Evolutionary conservation across 2,329 filamentous ascomycete species (phyloP).

Genomic region (Ceratocystis huliohia): DNA sequence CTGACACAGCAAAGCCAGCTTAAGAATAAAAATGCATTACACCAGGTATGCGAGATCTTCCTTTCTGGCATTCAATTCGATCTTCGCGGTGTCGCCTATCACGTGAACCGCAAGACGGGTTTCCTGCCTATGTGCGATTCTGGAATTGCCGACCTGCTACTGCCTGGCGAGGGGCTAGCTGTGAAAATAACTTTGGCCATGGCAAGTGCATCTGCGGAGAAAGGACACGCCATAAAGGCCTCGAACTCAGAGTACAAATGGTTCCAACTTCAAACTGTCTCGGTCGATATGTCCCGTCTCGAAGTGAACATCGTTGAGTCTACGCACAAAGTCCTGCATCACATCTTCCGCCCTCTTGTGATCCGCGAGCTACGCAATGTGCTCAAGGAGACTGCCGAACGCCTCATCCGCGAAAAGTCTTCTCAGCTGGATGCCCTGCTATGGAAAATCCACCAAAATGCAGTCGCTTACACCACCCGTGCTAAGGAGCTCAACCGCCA

Average conservation of each 20-base stretch:
- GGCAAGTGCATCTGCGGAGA: conserved; percentile 57
- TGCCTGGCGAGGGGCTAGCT: conserved; percentile 76
- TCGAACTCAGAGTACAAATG: conserved; percentile 39
- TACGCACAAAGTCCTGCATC: conserved; percentile 84
- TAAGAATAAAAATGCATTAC: conserved; percentile 48
- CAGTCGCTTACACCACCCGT: conserved; percentile 56
- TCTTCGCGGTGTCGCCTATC: conserved; percentile 79
- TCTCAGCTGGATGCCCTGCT: conserved; percentile 59
- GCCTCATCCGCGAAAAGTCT: conserved; percentile 75
- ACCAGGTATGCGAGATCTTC: conserved; percentile 38
- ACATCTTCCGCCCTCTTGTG: conserved; percentile 73
- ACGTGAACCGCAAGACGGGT: conserved; percentile 87
- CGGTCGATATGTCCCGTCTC: conserved; percentile 68
- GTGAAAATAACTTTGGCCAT: conserved; percentile 35
- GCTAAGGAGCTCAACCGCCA: conserved; percentile 49
- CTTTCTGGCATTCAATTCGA: conserved; percentile 90
- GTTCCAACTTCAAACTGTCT: conserved; percentile 88
- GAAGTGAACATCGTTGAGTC: conserved; percentile 88
- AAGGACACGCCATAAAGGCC: conserved; percentile 34
- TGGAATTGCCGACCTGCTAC: conserved; percentile 76
- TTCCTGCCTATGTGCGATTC: conserved; percentile 80
- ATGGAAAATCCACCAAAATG: conserved; percentile 71
- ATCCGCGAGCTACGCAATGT: conserved; percentile 73
- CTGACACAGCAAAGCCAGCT: conserved; percentile 71
- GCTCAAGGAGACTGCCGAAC: conserved; percentile 77